Conservation (phyloP, 129 eudicot genomes). For the Saposhnikovia divaricata region DNA sequence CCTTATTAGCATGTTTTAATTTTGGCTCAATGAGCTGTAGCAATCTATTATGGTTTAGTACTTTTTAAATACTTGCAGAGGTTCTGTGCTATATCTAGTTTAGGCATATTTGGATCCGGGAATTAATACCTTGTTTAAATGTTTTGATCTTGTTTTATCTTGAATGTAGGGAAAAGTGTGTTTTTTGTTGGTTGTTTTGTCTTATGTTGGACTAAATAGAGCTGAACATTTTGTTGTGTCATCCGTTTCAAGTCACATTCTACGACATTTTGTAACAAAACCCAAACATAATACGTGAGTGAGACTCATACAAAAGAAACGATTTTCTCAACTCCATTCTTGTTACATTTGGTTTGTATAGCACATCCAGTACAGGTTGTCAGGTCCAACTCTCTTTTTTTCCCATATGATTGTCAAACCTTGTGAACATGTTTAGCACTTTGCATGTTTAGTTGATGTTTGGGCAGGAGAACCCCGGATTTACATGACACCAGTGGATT, state of each 20-base stretch:
- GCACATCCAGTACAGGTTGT: constrained; percentile 95
- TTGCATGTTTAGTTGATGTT: constrained; percentile 40
- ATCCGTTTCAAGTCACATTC: neutral
- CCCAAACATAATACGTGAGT: constrained; percentile 89
- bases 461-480: constrained; percentile 56
- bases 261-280: constrained; percentile 35
- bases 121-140: neutral
- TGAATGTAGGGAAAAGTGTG: neutral
- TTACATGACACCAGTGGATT: constrained; percentile 86
- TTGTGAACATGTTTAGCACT: constrained; percentile 29
- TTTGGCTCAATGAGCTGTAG: neutral
- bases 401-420: constrained; percentile 12
- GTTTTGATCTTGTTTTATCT: neutral
- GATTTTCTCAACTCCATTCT: constrained; percentile 86
- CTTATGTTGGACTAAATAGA: neutral
- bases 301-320: constrained; percentile 75
- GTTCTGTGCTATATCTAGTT: too few species aligned
- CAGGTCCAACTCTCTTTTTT: neutral
- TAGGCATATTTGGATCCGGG: neutral
- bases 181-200: neutral
- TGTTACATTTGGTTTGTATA: constrained; percentile 95
- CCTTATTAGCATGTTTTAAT: neutral
- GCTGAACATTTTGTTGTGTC: neutral
- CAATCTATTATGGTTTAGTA: neutral
- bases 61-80: neutral